phyloP scores from a whole-genome alignment of 176 grass and related monocot genomes.

The Leersia perrieri region DNA sequence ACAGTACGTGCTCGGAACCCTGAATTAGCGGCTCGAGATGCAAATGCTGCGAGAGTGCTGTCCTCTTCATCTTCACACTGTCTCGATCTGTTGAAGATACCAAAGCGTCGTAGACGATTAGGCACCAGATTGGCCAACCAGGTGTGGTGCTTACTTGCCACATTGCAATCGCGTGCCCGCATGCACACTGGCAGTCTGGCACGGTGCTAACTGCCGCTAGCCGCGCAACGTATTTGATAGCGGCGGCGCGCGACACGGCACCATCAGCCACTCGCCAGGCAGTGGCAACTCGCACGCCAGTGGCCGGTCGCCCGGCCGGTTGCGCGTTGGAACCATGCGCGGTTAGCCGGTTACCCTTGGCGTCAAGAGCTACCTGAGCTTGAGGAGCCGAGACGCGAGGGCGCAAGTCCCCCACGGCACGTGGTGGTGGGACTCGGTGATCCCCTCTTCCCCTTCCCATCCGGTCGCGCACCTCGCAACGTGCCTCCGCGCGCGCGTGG shows the following conservation, averaged over 20 bases:
- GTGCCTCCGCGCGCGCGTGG: neutral
- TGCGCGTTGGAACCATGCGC: neutral
- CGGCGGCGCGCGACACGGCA: too few relatives aligned
- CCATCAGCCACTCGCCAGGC: too few relatives aligned
- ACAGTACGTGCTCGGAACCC: neutral
- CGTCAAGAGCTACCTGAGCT: neutral
- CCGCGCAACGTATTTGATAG: neutral
- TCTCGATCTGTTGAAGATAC: neutral
- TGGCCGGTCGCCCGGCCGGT: neutral
- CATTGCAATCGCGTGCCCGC: constrained; percentile 6
- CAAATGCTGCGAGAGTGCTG: neutral
- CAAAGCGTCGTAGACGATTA: neutral
- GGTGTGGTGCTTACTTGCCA: neutral
- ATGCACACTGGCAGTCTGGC: neutral
- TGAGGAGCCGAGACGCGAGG: neutral
- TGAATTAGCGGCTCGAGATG: neutral
- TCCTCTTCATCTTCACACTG: neutral
- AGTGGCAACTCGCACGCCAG: too few relatives aligned
- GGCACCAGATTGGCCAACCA: neutral
- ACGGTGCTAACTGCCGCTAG: neutral
- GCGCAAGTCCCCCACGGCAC: neutral
- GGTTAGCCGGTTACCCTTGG: neutral
- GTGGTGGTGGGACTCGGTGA: constrained; percentile 39
- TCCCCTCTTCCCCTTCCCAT: neutral
- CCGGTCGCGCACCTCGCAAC: neutral